Conservation (phyloP, 163 green algal species). For the Volvox carteri region DNA sequence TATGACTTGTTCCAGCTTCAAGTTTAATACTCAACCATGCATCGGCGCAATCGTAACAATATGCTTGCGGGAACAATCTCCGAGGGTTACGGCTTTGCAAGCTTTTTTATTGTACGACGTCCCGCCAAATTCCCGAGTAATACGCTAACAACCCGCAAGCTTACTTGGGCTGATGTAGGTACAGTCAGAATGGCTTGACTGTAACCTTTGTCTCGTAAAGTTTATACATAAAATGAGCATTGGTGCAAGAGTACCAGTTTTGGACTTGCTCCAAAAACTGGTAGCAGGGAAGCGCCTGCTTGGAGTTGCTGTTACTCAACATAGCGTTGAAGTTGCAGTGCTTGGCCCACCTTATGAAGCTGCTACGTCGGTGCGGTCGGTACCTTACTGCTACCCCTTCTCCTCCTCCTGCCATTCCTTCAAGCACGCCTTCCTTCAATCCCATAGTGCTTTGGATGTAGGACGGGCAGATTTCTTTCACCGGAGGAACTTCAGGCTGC, state of each 20-base stretch:
- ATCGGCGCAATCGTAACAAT: too few relatives aligned
- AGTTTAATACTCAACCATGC: too few relatives aligned
- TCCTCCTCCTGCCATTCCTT: not conserved
- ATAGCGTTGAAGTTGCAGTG: slow-evolving; percentile 22
- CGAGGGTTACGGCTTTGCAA: too few relatives aligned
- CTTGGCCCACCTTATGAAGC: slow-evolving; percentile 35
- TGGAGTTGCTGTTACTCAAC: slow-evolving; percentile 23
- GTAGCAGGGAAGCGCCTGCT: slow-evolving; percentile 3
- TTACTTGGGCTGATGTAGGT: not conserved
- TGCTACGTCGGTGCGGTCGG: not conserved
- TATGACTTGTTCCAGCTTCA: too few relatives aligned
- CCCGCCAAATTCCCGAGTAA: slow-evolving; percentile 7
- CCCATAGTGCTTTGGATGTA: not conserved
- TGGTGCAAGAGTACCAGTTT: slow-evolving; percentile 3
- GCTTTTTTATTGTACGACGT: slow-evolving; percentile 18
- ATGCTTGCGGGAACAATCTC: too few relatives aligned
- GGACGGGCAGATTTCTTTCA: slow-evolving; percentile 20
- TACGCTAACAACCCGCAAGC: too few relatives aligned
- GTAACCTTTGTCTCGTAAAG: too few relatives aligned
- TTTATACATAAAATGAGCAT: slow-evolving; percentile 13
- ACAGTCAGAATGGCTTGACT: too few relatives aligned
- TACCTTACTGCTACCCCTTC: not conserved
- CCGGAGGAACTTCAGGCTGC: slow-evolving; percentile 38
- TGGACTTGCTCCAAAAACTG: slow-evolving; percentile 25
- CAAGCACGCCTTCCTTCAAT: not conserved